A percentile compares a stretch with the other conserved stretches of the same genome.
Evolutionary conservation across 129 eudicot species (phyloP).

Genomic region (Flaveria linearis): DNA sequence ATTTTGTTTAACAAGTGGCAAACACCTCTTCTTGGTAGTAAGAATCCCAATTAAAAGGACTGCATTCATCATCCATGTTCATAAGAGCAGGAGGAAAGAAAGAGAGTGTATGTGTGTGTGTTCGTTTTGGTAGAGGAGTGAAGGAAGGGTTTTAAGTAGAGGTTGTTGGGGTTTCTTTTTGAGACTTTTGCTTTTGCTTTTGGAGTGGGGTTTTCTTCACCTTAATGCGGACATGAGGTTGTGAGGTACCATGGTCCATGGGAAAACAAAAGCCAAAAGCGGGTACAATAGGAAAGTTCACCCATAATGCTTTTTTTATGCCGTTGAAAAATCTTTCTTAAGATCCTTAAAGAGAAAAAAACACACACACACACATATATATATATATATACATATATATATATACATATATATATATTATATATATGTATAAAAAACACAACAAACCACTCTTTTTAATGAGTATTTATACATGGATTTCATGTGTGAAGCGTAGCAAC

Average conservation of each 20-base stretch:
- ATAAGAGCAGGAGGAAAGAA: conserved; percentile 30
- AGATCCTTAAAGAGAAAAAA: conserved; percentile 24
- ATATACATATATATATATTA: too few relatives aligned
- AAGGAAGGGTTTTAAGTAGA: conserved; percentile 43
- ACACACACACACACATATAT: neutral
- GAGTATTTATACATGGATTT: too few relatives aligned
- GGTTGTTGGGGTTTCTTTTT: conserved; percentile 30
- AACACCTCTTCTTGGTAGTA: conserved; percentile 74
- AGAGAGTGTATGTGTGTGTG: conserved; percentile 13
- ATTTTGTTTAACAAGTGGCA: conserved; percentile 5
- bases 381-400: neutral
- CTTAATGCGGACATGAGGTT: conserved; percentile 30
- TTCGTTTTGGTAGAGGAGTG: conserved; percentile 37
- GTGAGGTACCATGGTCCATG: conserved; percentile 27
- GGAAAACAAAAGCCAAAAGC: conserved; percentile 40
- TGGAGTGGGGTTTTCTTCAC: conserved; percentile 37
- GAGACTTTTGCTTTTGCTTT: conserved; percentile 41
- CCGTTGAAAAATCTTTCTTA: conserved; percentile 44
- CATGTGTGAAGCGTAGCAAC: too few relatives aligned
- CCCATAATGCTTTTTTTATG: conserved; percentile 30
- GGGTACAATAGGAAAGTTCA: conserved; percentile 41
- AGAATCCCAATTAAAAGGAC: conserved; percentile 67
- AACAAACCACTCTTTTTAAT: too few relatives aligned
- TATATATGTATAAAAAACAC: too few relatives aligned
- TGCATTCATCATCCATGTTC: conserved; percentile 73